Evolutionary conservation across 345 rosid species (phyloP), one percentile per base, ranked within the genome.

Genomic region (Corchorus olitorius): DNA sequence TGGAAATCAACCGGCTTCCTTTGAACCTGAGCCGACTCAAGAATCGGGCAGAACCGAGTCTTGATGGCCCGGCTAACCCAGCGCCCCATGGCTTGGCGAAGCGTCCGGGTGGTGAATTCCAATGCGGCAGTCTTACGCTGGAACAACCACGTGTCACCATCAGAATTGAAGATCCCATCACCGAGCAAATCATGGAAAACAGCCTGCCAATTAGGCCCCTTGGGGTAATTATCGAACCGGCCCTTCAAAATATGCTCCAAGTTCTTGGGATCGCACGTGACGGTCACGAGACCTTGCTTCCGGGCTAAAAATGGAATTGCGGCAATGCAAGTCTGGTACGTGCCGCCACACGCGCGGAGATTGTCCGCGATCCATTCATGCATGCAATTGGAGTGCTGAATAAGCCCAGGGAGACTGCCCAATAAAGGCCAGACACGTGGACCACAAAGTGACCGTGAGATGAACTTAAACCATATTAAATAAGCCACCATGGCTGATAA

Each of bases 41-140:
- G 93, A 56, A 92, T 83, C 0, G 94, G 97, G 19, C 85, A 84
- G 27, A 92, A 86, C 19, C 94, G 84, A 58, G 81, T 37, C 84
- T 87, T 86, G 65, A 90, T 92, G 41, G 93, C 91, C 68, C 92
- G 88, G 82, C 84, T 88, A 22, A 90, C 93, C 94, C 97, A 90
- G 19, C 94, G 85, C 65, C 87, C 89, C 94, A 89, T 90, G 80
- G 94, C 97, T 83, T 90, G 93, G 48, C 94, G 93, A 20, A 90
- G 82, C 43, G 92, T 90, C 84, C 92, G 79, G 41, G 97, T 90
- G 81, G 94, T 90, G 70, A 89, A 90, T 59, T 90, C 97, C 56
- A 92, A 74, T n/a, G 97, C 97, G n/a, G 94, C 94, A 2, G 97
- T 90, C 83, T 86, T 92, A 10, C 97, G 89, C 73, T 92, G 97